phyloP scores from a whole-genome alignment of 1,284 basidiomycete genomes.

The Anthracocystis walkeri region DNA sequence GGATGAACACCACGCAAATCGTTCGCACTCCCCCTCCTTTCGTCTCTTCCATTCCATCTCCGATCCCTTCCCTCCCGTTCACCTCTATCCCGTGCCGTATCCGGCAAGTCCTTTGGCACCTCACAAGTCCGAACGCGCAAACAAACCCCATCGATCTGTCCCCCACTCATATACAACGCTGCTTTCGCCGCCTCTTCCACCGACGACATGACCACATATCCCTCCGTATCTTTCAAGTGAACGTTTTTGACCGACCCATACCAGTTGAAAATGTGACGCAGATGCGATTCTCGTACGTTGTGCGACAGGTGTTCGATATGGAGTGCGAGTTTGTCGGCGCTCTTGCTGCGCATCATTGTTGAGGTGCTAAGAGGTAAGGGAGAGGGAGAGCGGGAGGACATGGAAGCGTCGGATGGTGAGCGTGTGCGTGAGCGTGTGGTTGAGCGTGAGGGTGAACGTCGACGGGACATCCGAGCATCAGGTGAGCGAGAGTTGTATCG shows the following conservation, averaged over 20 bases:
- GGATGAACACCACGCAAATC: slow-evolving; percentile 11
- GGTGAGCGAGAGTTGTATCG: not conserved
- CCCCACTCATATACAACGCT: slow-evolving; percentile 51
- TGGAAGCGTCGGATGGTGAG: slow-evolving; percentile 12
- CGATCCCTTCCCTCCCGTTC: not conserved
- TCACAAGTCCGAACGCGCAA: slow-evolving; percentile 22
- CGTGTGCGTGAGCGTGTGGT: slow-evolving; percentile 9
- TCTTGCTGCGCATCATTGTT: not conserved
- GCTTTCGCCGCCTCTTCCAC: slow-evolving; percentile 44
- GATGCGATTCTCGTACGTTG: slow-evolving; percentile 45
- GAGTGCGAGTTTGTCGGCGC: slow-evolving; percentile 25
- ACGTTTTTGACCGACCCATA: slow-evolving; percentile 40
- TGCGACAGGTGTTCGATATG: slow-evolving; percentile 32
- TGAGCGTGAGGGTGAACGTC: slow-evolving; percentile 7
- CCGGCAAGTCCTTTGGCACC: slow-evolving; percentile 1
- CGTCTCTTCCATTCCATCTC: not conserved
- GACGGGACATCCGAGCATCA: not conserved
- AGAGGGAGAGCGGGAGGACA: slow-evolving; percentile 3
- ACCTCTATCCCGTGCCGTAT: not conserved
- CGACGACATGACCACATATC: slow-evolving; percentile 27
- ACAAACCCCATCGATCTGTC: slow-evolving; percentile 57
- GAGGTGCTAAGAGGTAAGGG: not conserved
- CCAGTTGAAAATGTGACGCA: slow-evolving; percentile 48
- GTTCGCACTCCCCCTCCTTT: not conserved
- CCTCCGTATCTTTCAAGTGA: slow-evolving; percentile 10